Base-by-base conservation (phyloP, 805 yeast species). In the Candida vaughaniae region DNA sequence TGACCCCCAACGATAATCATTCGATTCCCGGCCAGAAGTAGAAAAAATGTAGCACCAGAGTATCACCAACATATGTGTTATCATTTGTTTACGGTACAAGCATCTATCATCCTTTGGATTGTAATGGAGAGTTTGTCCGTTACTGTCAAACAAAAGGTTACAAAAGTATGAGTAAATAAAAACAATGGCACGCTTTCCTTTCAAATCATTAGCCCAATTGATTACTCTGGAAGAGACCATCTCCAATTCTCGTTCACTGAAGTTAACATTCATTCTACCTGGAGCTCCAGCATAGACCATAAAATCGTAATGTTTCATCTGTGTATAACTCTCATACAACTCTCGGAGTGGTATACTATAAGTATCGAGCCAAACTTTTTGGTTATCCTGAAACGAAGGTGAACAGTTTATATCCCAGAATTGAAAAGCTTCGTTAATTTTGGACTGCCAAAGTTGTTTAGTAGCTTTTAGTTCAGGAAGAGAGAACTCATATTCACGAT, bases 181-280 rank as follows among this genome's bases (percentile, higher is more conserved):
- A 23, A 80, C 64, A 7, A 77, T 71, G 14, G 79, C 69, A 15
- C 74, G 58, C 40, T 68, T 68, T 5, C 80, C 83, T 39, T 62
- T 66, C 7, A 56, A 39, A 5, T 71, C 62, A 6, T 52, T 53
- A 1, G 79, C 64, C 78, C 85, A 77, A 34, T 71, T 76, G 22
- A 64, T 58, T 16, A 83, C 71, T 44, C 80, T 64, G 9, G 60
- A 58, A 25, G 67, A 63, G 9, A 75, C 77, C 4, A 68, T 60
- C 18, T 69, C 71, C 41, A 74, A 68, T 41, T 76, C 80, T 2
- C 41, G 42, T 16, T 41, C 47, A 17, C 36, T 44, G 15, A 49
- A 41, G 11, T 38, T 34, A 8, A 81, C 86, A 48, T 77, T 82
- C 60, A 55, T 54, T 30, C 60, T 36, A 10, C 51, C 51, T 5